phyloP scores from a whole-genome alignment of 768 basidiomycete species.

The Gloeopeniophorella convolvens region DNA sequence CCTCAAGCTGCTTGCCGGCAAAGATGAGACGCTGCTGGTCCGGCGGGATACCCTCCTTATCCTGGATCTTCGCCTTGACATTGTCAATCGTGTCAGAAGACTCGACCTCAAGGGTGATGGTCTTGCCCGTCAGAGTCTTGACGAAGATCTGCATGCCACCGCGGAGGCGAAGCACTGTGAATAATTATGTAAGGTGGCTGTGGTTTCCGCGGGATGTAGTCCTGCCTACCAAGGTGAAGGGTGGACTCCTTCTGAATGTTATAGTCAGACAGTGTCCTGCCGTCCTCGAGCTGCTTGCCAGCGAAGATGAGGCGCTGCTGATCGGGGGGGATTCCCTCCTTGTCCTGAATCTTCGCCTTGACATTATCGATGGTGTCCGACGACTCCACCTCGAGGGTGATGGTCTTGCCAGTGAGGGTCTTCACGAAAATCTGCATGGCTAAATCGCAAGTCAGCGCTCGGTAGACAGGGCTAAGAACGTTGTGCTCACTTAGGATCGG shows the following conservation, averaged over 20 bases:
- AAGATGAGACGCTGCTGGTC: conserved; percentile 30
- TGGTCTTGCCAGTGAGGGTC: conserved; percentile 32
- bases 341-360: conserved; percentile 33
- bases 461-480: background rate
- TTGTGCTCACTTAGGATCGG: too few relatives aligned
- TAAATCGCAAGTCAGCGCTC: background rate
- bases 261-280: conserved; percentile 36
- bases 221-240: conserved; percentile 26
- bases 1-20: conserved; percentile 29
- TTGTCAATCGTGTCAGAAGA: conserved; percentile 30
- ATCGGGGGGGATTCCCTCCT: conserved; percentile 32
- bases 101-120: conserved; percentile 50
- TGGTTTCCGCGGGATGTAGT: background rate
- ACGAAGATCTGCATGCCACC: conserved; percentile 43
- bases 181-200: background rate
- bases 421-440: conserved; percentile 32
- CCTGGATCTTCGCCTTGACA: conserved; percentile 30
- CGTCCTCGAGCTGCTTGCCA: conserved; percentile 52
- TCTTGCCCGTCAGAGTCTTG: conserved; percentile 46
- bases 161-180: conserved; percentile 35
- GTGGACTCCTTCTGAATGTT: conserved; percentile 30
- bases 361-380: conserved; percentile 32
- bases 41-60: conserved; percentile 29
- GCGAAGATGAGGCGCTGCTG: conserved; percentile 32
- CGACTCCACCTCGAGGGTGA: conserved; percentile 33